A percentile compares a stretch with the other conserved stretches of the same genome.
Evolutionary conservation across 1,284 basidiomycete genomes (phyloP).

Genomic region (Boletus albobrunnescens): DNA sequence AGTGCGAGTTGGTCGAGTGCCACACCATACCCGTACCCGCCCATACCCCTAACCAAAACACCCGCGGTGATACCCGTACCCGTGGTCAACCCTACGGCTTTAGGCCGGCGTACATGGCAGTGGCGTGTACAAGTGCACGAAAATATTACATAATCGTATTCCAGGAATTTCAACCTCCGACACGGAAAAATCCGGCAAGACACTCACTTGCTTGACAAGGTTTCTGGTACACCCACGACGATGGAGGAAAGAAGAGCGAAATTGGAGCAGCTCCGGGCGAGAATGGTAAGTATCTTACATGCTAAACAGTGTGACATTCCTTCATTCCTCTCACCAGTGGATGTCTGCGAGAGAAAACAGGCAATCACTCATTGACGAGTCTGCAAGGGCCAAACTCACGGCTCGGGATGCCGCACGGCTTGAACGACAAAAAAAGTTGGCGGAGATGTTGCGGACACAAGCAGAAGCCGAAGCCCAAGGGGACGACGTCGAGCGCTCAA

Average conservation of each 20-base stretch:
- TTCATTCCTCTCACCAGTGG: slow-evolving; percentile 44
- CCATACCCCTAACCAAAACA: too few relatives aligned
- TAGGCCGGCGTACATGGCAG: too few relatives aligned
- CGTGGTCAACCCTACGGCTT: too few relatives aligned
- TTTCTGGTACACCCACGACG: too few relatives aligned
- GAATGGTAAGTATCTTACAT: slow-evolving; percentile 57
- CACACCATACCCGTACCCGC: too few relatives aligned
- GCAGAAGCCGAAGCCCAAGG: slow-evolving; percentile 86
- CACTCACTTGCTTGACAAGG: too few relatives aligned
- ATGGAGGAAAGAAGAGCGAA: slow-evolving; percentile 77
- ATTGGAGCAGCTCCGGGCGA: slow-evolving; percentile 68
- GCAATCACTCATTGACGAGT: slow-evolving; percentile 78
- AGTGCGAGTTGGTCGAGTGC: too few relatives aligned
- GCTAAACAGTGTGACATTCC: not conserved
- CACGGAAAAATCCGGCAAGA: too few relatives aligned
- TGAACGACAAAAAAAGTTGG: slow-evolving; percentile 84
- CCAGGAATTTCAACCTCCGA: too few relatives aligned
- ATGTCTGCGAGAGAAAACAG: slow-evolving; percentile 79
- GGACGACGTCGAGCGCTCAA: slow-evolving; percentile 70
- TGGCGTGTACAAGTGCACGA: too few relatives aligned
- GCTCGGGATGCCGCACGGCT: slow-evolving; percentile 76
- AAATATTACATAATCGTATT: too few relatives aligned
- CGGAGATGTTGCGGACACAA: slow-evolving; percentile 82
- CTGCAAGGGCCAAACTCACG: slow-evolving; percentile 68
- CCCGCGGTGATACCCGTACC: too few relatives aligned